These are phyloP conservation scores for Colletotrichum gigasporum DNA, from an alignment of 2,329 filamentous ascomycete genomes.

Conservation along the genomic window DNA sequence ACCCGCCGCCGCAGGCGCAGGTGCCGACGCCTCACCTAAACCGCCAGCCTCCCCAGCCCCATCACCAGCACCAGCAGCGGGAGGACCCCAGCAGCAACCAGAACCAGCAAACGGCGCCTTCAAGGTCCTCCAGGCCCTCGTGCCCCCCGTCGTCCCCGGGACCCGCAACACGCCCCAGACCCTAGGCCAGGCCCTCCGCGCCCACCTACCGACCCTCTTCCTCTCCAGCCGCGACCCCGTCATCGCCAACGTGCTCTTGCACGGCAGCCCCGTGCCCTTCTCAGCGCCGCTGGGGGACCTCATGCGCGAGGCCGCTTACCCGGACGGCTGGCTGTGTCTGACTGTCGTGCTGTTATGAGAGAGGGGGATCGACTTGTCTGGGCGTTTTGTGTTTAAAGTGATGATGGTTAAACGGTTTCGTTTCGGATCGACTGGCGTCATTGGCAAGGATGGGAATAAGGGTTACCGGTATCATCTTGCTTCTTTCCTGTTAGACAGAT, in stretches of 20 bases:
- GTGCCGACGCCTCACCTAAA: no score
- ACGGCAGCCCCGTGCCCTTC: slow-evolving; percentile 87
- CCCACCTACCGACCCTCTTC: slow-evolving; percentile 82
- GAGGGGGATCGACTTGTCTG: not conserved
- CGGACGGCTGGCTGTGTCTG: slow-evolving; percentile 91
- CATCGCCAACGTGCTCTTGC: slow-evolving; percentile 83
- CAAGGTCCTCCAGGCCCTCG: slow-evolving; percentile 79
- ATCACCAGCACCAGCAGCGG: not conserved
- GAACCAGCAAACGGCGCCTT: slow-evolving; percentile 59
- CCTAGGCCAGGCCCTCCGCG: slow-evolving; percentile 81
- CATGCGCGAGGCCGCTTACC: slow-evolving; percentile 83
- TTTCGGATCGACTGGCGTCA: no score
- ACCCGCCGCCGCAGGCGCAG: slow-evolving; percentile 36
- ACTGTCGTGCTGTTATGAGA: slow-evolving; percentile 76
- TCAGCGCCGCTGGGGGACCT: slow-evolving; percentile 82
- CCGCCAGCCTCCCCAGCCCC: slow-evolving; percentile 6
- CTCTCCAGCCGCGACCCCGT: slow-evolving; percentile 86
- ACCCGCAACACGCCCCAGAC: slow-evolving; percentile 54
- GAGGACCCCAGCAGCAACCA: not conserved
- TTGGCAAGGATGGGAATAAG: no score
- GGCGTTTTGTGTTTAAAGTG: not conserved
- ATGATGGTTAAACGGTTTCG: not conserved
- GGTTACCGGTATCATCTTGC: no score
- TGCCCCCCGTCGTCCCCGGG: slow-evolving; percentile 58
- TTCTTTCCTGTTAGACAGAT: no score